Conservation (phyloP, 108 stramenopile species). For the Chaetoceros tenuissimus region DNA sequence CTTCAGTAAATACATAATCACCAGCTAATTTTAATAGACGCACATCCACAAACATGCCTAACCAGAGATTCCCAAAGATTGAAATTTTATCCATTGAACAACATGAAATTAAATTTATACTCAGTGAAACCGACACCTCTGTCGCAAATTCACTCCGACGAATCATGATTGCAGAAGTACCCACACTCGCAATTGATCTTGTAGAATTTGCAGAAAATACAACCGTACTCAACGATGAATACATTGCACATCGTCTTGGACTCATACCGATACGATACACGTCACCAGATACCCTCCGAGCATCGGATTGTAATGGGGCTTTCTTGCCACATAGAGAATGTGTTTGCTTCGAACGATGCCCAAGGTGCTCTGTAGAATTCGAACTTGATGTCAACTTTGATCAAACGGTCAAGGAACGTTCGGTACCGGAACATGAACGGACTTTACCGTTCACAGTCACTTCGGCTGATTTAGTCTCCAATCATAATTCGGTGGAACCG, state of each 20-base stretch:
- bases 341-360: conserved; percentile 78
- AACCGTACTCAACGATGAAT: conserved; percentile 92
- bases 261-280: conserved; percentile 86
- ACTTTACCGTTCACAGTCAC: conserved; percentile 71
- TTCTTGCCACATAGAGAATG: conserved; percentile 75
- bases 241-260: conserved; percentile 94
- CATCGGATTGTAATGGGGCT: conserved; percentile 52
- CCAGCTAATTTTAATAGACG: neutral
- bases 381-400: conserved; percentile 79
- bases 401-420: conserved; percentile 34
- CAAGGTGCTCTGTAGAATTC: conserved; percentile 81
- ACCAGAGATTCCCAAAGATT: conserved; percentile 83
- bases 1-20: neutral
- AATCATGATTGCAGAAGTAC: conserved; percentile 96
- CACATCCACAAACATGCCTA: conserved; percentile 44
- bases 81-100: conserved; percentile 63
- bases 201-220: conserved; percentile 93
- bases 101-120: conserved; percentile 84
- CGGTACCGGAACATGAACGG: conserved; percentile 46
- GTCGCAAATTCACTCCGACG: conserved; percentile 94
- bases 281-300: conserved; percentile 53
- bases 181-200: conserved; percentile 93
- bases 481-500: conserved; percentile 54
- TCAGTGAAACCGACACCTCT: conserved; percentile 89
- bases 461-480: conserved; percentile 52